Conservation (phyloP, 2,329 filamentous ascomycete genomes). For the Sarocladiaceae sp. region DNA sequence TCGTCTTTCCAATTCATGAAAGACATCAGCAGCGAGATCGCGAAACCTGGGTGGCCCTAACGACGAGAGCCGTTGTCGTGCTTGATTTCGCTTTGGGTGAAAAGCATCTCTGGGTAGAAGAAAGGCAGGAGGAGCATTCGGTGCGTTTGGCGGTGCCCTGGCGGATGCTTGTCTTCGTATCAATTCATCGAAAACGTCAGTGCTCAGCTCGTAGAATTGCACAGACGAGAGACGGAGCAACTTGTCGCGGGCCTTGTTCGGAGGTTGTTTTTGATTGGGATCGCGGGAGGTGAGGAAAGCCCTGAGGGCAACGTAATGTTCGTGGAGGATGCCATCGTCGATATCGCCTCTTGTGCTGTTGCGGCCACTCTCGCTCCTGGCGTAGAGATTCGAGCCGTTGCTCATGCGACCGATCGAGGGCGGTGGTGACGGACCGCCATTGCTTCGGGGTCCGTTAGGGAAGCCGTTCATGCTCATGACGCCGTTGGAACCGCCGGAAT, state of each 20-base stretch:
- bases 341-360: conserved; percentile 54
- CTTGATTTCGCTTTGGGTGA: conserved; percentile 96
- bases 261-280: conserved; percentile 67
- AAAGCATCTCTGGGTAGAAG: conserved; percentile 84
- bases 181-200: conserved; percentile 94
- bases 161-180: conserved; percentile 74
- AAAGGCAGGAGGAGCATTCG: conserved; percentile 60
- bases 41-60: conserved; percentile 82
- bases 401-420: conserved; percentile 84
- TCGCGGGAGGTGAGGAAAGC: conserved; percentile 74
- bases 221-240: conserved; percentile 82
- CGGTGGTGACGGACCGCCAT: conserved; percentile 74
- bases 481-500: conserved; percentile 55
- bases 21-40: conserved; percentile 92
- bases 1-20: conserved; percentile 86
- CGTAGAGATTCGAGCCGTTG: conserved; percentile 68
- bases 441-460: conserved; percentile 51
- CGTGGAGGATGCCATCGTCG: conserved; percentile 59
- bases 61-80: conserved; percentile 90
- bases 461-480: conserved; percentile 58
- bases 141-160: conserved; percentile 48
- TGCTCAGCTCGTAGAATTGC: conserved; percentile 96
- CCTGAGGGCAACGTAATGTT: conserved; percentile 80
- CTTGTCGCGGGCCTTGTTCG: conserved; percentile 93
- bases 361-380: conserved; percentile 62